Conservation (phyloP, 2,329 filamentous ascomycete species). For the Microsporum ferrugineum region DNA sequence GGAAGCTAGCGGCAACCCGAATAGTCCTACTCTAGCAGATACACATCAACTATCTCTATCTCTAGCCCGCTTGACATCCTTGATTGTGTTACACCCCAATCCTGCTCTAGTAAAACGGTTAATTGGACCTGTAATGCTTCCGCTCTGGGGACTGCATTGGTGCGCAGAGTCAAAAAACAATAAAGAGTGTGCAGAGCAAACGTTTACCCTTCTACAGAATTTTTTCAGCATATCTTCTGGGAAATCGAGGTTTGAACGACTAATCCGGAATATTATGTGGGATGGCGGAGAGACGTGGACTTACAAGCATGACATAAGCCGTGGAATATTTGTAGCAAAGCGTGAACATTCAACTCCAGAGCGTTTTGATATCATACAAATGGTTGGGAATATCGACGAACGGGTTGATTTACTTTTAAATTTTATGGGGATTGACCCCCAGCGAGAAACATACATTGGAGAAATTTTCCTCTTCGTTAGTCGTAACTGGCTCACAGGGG, state of each 20-base stretch:
- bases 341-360: conserved; percentile 14
- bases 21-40: conserved; percentile 17
- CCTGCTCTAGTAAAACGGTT: conserved; percentile 33
- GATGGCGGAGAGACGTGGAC: conserved; percentile 30
- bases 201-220: conserved; percentile 26
- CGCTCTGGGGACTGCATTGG: conserved; percentile 33
- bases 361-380: conserved; percentile 21
- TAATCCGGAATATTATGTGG: conserved; percentile 33
- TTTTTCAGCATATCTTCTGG: conserved; percentile 34
- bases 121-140: conserved; percentile 30
- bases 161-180: conserved; percentile 25
- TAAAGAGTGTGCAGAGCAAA: conserved; percentile 20
- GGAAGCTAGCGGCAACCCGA: not conserved
- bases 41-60: conserved; percentile 22
- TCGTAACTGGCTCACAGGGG: conserved; percentile 30
- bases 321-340: conserved; percentile 21
- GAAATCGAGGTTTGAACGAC: conserved; percentile 25
- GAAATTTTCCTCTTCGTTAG: conserved; percentile 35
- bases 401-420: conserved; percentile 29
- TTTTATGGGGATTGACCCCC: conserved; percentile 30
- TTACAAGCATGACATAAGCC: conserved; percentile 20
- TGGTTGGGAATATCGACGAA: conserved; percentile 27
- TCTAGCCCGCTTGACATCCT: conserved; percentile 25
- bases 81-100: conserved; percentile 34
- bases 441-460: conserved; percentile 29